phyloP scores from a whole-genome alignment of 2,329 filamentous ascomycete genomes.

The Thielaviopsis punctulata region DNA sequence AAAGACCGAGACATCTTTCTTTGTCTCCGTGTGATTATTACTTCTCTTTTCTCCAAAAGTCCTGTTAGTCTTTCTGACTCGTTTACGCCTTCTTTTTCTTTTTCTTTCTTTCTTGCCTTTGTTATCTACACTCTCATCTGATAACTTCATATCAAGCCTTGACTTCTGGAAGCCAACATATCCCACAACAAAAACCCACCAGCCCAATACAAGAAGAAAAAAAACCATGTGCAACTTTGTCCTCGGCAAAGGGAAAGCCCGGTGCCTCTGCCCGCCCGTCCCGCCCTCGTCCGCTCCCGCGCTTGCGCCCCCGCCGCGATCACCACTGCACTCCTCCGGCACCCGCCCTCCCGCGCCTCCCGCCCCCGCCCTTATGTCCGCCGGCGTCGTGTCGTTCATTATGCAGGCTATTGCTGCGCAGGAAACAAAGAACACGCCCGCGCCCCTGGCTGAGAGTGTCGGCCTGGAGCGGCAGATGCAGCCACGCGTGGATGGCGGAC shows the following conservation, averaged over 20 bases:
- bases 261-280: neutral
- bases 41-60: no score
- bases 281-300: neutral
- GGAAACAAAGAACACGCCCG: neutral
- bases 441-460: neutral
- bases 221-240: slow-evolving; percentile 9
- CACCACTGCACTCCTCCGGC: neutral
- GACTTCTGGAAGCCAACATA: neutral
- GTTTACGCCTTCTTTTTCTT: neutral
- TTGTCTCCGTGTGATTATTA: no score
- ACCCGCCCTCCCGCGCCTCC: neutral
- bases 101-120: neutral
- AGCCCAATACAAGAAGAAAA: no score
- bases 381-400: neutral
- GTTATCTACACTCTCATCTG: no score
- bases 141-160: no score
- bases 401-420: neutral
- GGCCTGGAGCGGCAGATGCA: no score
- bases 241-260: slow-evolving; percentile 6
- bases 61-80: no score
- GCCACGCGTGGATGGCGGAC: no score
- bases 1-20: no score
- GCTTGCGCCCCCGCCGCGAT: neutral
- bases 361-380: neutral
- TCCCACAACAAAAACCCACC: neutral